Conservation (phyloP, 164 flowering plant genomes). For the Nymphaea colorata region DNA sequence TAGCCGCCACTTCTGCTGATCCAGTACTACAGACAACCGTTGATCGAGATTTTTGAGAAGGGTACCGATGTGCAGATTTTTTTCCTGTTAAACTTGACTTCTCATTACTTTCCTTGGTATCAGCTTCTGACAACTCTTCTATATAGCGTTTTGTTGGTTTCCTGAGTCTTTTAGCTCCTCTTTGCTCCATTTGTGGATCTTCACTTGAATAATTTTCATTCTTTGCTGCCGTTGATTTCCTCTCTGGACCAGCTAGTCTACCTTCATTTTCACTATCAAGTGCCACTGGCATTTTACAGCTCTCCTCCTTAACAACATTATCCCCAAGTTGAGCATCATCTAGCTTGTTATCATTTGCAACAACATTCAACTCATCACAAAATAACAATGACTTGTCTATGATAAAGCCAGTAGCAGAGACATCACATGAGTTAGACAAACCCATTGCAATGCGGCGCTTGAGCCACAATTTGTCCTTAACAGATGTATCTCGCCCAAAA, state of each 20-base stretch:
- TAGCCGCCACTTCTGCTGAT: slow-evolving; percentile 20
- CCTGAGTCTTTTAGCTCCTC: slow-evolving; percentile 62
- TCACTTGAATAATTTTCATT: slow-evolving; percentile 16
- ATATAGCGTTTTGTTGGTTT: slow-evolving; percentile 91
- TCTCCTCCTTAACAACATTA: slow-evolving; percentile 1
- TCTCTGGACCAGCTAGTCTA: slow-evolving; percentile 16
- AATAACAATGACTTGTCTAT: slow-evolving; percentile 39
- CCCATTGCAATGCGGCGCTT: slow-evolving; percentile 93
- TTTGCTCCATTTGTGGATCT: slow-evolving; percentile 27
- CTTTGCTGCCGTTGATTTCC: slow-evolving; percentile 17
- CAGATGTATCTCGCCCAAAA: slow-evolving; percentile 87
- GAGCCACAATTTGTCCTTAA: slow-evolving; percentile 92
- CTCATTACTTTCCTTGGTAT: slow-evolving; percentile 33
- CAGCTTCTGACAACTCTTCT: slow-evolving; percentile 87
- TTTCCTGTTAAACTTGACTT: slow-evolving; percentile 25
- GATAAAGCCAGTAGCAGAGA: slow-evolving; percentile 45
- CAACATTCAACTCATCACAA: background rate
- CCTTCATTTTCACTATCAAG: slow-evolving; percentile 7
- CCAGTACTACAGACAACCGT: slow-evolving; percentile 20
- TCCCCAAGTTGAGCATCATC: background rate
- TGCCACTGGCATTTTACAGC: slow-evolving; percentile 13
- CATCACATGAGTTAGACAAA: slow-evolving; percentile 75
- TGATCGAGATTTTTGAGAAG: slow-evolving; percentile 17
- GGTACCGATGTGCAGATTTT: slow-evolving; percentile 16
- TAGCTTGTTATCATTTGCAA: background rate